Evolutionary conservation across 2,329 filamentous ascomycete species (phyloP), one percentile per base, ranked within the genome.

Genomic region (Pseudogymnoascus sp.): DNA sequence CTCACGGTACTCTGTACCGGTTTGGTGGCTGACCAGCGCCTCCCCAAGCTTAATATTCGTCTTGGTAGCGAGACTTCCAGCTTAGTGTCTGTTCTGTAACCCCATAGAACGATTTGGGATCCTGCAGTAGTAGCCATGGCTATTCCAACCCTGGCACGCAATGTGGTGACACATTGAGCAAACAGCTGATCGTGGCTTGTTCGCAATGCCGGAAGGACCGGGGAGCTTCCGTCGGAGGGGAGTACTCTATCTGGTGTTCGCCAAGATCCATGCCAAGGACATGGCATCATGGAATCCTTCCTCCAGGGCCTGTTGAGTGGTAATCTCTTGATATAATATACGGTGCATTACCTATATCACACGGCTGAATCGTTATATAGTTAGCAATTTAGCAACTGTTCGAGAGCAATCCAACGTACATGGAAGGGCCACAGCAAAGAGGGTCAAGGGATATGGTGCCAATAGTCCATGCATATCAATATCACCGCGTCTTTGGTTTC

Each of bases 401-500:
- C 28, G 9, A 56, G 16, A 34, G 28, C 16, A 3, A 18, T 34
- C n/a, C 49, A 56, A 56, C 49, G 16, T 56, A 56, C 49, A 34
- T 34, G 49, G n/a, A 34, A 11, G 49, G 34, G 28, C 49, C 28
- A 21, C n/a, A 9, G 7, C 8, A 34, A 14, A 21, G 28, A 31
- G 49, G 28, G 11, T 21, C 49, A 18, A 34, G 28, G n/a, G n/a
- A 56, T 56, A 56, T 56, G 25, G 21, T 34, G 28, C 49, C 49
- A 56, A 56, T 34, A 56, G 28, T 14, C n/a, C 49, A 34, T 16
- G 14, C 46, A 53, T 56, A 34, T 56, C 49, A 56, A 34, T 56
- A 56, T 76, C 69, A 77, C 67, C 77, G 77, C 31, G 69, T 69
- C 69, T 83, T 84, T 5, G 79, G 77, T 71, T 82, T 84, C 68